These are phyloP conservation scores for Cyberlindnera galapagoensis DNA, from an alignment of 805 yeast species.

Conservation along the genomic window DNA sequence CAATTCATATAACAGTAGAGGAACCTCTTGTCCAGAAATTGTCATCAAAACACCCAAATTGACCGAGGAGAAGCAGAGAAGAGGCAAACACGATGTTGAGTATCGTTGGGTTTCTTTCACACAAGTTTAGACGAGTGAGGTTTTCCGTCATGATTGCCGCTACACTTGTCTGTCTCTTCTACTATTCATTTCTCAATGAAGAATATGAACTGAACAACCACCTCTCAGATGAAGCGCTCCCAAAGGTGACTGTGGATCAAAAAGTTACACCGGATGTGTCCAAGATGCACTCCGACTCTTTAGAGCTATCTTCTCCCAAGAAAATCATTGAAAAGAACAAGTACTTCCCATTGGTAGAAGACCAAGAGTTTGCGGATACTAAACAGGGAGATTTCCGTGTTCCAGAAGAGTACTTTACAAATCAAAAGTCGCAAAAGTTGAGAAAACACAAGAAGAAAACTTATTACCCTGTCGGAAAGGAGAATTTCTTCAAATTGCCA, in stretches of 20 bases:
- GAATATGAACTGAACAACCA: slow-evolving; percentile 19
- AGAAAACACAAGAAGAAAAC: slow-evolving; percentile 16
- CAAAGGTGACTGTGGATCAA: slow-evolving; percentile 14
- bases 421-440: slow-evolving; percentile 17
- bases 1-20: too few species aligned
- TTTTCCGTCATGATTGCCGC: slow-evolving; percentile 10
- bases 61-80: too few species aligned
- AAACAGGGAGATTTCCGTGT: slow-evolving; percentile 7
- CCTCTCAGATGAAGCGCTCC: slow-evolving; percentile 21
- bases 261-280: slow-evolving; percentile 1
- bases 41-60: too few species aligned
- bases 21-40: too few species aligned
- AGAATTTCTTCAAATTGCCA: slow-evolving; percentile 20
- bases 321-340: slow-evolving; percentile 29
- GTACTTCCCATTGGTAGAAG: slow-evolving; percentile 31
- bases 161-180: slow-evolving; percentile 19
- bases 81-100: too few species aligned
- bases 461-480: slow-evolving; percentile 18
- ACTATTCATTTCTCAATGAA: slow-evolving; percentile 24
- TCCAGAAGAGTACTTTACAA: slow-evolving; percentile 17
- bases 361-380: slow-evolving; percentile 12
- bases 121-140: slow-evolving; percentile 15
- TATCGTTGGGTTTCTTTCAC: too few species aligned
- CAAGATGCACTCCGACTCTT: slow-evolving; percentile 4
- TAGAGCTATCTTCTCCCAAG: slow-evolving; percentile 6